A percentile compares a stretch with the other conserved stretches of the same genome.
Evolutionary conservation across 768 basidiomycete species (phyloP).

Genomic region (Termitomyces titanicus): DNA sequence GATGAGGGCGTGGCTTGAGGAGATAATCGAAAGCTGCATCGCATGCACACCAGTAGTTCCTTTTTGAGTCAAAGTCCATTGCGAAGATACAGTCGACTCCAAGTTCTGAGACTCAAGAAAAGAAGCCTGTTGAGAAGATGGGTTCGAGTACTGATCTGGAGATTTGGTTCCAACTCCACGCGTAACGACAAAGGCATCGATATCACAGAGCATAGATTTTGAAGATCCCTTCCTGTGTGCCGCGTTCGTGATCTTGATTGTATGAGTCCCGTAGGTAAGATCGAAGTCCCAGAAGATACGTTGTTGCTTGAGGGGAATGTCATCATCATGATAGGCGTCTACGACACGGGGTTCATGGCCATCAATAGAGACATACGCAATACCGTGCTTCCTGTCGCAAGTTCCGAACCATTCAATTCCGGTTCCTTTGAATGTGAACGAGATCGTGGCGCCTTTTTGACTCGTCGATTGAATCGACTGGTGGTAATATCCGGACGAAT

Average conservation of each 20-base stretch:
- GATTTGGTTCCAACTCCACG: slow-evolving; percentile 24
- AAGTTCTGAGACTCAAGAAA: slow-evolving; percentile 5
- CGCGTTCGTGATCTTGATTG: slow-evolving; percentile 58
- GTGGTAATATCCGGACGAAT: slow-evolving; percentile 46
- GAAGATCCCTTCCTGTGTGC: slow-evolving; percentile 36
- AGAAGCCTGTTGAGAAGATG: not conserved
- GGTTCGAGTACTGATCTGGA: not conserved
- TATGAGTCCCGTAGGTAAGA: slow-evolving; percentile 50
- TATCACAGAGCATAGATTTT: slow-evolving; percentile 36
- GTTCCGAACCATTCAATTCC: slow-evolving; percentile 80
- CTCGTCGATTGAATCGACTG: slow-evolving; percentile 50
- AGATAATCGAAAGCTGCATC: slow-evolving; percentile 73
- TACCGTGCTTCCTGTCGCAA: slow-evolving; percentile 49
- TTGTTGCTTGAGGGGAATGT: slow-evolving; percentile 45
- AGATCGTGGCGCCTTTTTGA: slow-evolving; percentile 43
- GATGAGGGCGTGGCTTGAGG: slow-evolving; percentile 64
- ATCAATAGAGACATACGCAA: slow-evolving; percentile 56
- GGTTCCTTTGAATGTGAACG: slow-evolving; percentile 65
- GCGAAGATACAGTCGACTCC: not conserved
- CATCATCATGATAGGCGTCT: slow-evolving; percentile 37
- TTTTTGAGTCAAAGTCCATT: slow-evolving; percentile 60
- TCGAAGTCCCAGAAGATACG: slow-evolving; percentile 60
- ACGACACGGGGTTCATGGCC: slow-evolving; percentile 42
- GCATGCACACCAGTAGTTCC: slow-evolving; percentile 76
- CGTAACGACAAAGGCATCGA: slow-evolving; percentile 70